Evolutionary conservation across 2,329 filamentous ascomycete species (phyloP), one percentile per base, ranked within the genome.

Genomic region (Fusarium piperis): DNA sequence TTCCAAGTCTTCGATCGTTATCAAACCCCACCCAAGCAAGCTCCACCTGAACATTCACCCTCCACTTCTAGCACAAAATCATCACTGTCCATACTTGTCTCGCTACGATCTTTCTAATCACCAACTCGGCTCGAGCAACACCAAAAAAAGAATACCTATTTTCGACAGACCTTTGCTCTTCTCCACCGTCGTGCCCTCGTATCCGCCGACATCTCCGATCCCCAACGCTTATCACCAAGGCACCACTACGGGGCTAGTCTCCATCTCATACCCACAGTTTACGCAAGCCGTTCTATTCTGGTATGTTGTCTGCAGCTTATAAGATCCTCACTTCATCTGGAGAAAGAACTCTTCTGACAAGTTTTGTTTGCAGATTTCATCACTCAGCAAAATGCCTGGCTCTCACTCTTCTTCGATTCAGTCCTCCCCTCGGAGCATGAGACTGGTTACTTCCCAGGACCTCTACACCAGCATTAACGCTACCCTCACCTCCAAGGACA

Each of bases 391-490:
- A 38, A 83, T 83, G 81, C 79, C 80, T 65, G 73, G 75, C 63
- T 69, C 79, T 68, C 80, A 80, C 68, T 69, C 80, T 72, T 80
- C 82, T 62, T 81, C 86, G 62, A 82, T 87, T 76, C 82, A 85
- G 70, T 81, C 84, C 53, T 80, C 83, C 46, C 84, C 84, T 76
- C 83, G 84, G 72, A 82, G 78, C 62, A 81, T 85, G 64, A 81
- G 82, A 66, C 76, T 86, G 60, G 78, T 84, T 74, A 85, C 83
- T 48, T 77, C 79, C 1, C 84, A 87, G 64, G 87, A 89, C 65
- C 81, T 89, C 36, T 86, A 86, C 75, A 83, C 84, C 71, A 87
- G 84, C 78, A 81, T 89, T 74, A 87, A 83, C 75, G 85, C 85
- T 36, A 86, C 85, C 39, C 82, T 89, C 48, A 76, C 81, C 46